Base-by-base conservation (phyloP, 345 rosid genomes). In the Orychophragmus violaceus region DNA sequence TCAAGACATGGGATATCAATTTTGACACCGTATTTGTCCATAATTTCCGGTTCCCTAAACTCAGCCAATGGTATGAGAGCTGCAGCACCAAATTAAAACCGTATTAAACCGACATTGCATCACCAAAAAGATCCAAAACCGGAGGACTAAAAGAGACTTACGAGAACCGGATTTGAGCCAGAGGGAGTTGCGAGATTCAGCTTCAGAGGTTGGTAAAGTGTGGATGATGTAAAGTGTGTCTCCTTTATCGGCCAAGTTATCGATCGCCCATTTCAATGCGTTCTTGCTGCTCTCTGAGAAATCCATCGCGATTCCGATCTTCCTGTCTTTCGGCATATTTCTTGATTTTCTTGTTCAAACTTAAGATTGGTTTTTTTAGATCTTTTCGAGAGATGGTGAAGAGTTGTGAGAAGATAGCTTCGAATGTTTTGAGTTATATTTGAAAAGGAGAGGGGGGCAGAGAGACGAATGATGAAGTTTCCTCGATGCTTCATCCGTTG, bases 211-310 rank as follows among this genome's bases (percentile, higher is more conserved):
- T 29, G 77, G 80, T 44, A 79, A 84, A 74, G 93, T 63, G 77
- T 88, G 91, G 81, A 94, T 76, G 75, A 94, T 59, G 61, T 57
- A 81, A 44, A 94, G 72, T 11, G 85, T 81, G 59, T 94, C 99
- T n/a, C 86, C 89, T 67, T 76, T 82, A 42, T 91, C 84, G 0
- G 84, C 89, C 62, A 94, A 82, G 78, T 90, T 94, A 6, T 88
- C 73, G 2, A 91, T 58, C 3, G 97, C 91, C 99, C 99, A 94
- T 62, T 76, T 59, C 5, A 94, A 81, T 68, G 99, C 99, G 58
- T 74, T 73, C 80, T 88, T 94, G 93, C 99, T 94, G 85, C 95
- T 87, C 33, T 49, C 70, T 0, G 99, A 94, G 86, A 88, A 94
- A 63, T 94, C 99, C 97, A 94, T 73, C 6, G 96, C 97, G 71